These are phyloP conservation scores for Leccinum longicurvipes DNA, from an alignment of 768 basidiomycete genomes.

Conservation along the genomic window DNA sequence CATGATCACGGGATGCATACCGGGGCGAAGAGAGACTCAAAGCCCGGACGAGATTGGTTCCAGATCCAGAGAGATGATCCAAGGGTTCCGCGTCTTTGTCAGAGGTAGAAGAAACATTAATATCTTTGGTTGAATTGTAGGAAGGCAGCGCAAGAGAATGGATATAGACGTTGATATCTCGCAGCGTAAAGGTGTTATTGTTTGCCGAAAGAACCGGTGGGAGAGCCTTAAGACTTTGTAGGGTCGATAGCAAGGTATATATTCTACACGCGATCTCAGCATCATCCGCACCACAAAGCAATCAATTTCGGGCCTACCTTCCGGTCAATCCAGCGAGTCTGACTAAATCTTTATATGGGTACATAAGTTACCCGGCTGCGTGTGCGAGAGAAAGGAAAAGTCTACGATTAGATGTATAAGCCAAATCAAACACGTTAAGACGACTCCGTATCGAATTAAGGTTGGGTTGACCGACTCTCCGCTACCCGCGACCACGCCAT, in stretches of 20 bases:
- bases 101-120: not conserved
- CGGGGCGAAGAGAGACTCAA: conserved; percentile 58
- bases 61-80: conserved; percentile 20
- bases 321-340: conserved; percentile 94
- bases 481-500: conserved; percentile 42
- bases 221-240: conserved; percentile 67
- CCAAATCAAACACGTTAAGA: conserved; percentile 29
- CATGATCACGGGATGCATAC: conserved; percentile 91
- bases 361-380: conserved; percentile 94
- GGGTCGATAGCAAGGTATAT: conserved; percentile 81
- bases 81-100: conserved; percentile 17
- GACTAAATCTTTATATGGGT: conserved; percentile 92
- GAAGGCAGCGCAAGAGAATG: conserved; percentile 32
- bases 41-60: conserved; percentile 58
- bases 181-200: conserved; percentile 54
- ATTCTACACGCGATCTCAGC: conserved; percentile 45
- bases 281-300: not conserved
- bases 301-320: conserved; percentile 14
- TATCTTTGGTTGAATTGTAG: conserved; percentile 3
- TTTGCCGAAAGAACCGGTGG: conserved; percentile 35
- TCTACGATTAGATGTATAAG: conserved; percentile 91
- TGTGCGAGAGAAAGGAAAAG: conserved; percentile 93
- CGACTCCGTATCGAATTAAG: not conserved
- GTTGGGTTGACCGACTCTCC: conserved; percentile 36
- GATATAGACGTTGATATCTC: conserved; percentile 68